Percentiles rank a stretch among this genome's conserved stretches.
Conservation (phyloP, 352 stramenopile species). For the Phytopythium aichiense region DNA sequence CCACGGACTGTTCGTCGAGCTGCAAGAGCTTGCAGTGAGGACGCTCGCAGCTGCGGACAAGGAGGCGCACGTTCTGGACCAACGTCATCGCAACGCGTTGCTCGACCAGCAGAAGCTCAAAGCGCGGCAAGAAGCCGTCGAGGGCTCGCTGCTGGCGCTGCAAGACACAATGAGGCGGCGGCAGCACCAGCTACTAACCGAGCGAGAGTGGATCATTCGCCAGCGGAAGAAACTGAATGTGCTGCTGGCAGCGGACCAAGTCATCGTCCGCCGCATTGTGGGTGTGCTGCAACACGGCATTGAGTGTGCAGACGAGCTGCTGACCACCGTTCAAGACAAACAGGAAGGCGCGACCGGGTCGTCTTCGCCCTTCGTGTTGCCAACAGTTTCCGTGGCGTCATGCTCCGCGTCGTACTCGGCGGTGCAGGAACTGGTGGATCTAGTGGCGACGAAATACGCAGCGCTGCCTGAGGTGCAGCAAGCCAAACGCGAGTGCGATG, state of each 20-base stretch:
- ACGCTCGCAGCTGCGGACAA: constrained; percentile 29
- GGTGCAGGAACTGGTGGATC: constrained; percentile 21
- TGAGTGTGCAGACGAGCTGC: constrained; percentile 27
- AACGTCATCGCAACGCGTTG: constrained; percentile 41
- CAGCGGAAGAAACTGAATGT: constrained; percentile 49
- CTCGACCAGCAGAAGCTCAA: constrained; percentile 29
- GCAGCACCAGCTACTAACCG: constrained; percentile 30
- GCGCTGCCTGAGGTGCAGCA: constrained; percentile 12
- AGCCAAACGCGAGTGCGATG: constrained; percentile 1
- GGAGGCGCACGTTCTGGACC: constrained; percentile 28
- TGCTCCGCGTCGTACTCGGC: not conserved
- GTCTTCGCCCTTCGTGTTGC: not conserved
- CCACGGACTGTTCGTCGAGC: constrained; percentile 39
- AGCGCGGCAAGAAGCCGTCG: constrained; percentile 14
- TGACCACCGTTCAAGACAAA: constrained; percentile 3
- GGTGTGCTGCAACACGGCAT: constrained; percentile 29
- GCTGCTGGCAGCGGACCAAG: constrained; percentile 38
- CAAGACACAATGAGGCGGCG: constrained; percentile 31
- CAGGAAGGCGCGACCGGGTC: not conserved
- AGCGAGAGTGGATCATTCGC: constrained; percentile 42
- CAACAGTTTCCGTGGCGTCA: not conserved
- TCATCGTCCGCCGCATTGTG: constrained; percentile 27
- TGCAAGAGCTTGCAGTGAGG: constrained; percentile 21
- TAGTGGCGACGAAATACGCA: constrained; percentile 24
- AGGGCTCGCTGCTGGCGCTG: constrained; percentile 20